Evolutionary conservation across 331 rosid genomes (phyloP).

Genomic region (Pyracantha coccinea): DNA sequence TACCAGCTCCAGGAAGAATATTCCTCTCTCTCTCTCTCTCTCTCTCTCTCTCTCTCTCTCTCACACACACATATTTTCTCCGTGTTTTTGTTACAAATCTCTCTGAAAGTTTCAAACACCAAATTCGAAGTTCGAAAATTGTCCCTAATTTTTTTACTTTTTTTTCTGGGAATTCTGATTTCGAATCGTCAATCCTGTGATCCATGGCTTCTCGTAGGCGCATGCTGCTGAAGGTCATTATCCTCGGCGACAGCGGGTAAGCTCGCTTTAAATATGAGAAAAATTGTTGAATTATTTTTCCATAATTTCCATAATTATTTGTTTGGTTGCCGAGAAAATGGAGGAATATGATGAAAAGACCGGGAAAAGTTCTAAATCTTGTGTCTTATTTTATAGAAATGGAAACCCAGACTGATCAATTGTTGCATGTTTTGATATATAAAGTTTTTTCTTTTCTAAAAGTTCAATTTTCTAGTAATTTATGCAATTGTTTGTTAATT

Average conservation of each 20-base stretch:
- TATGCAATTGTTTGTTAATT: background rate
- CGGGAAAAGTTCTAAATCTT: background rate
- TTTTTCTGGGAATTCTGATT: background rate
- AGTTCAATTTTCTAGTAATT: background rate
- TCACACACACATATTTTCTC: too few species aligned
- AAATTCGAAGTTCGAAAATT: background rate
- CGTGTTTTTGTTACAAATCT: too few species aligned
- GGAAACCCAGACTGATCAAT: background rate
- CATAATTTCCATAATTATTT: background rate
- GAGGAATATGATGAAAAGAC: background rate
- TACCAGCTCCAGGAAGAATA: background rate
- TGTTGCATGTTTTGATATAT: background rate
- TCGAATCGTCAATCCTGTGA: constrained; percentile 4
- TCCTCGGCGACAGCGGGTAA: constrained; percentile 99
- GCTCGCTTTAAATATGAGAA: background rate
- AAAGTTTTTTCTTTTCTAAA: background rate
- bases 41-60: background rate
- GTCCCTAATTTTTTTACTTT: background rate
- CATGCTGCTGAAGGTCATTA: constrained; percentile 93
- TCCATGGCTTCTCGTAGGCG: constrained; percentile 98
- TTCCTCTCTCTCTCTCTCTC: background rate
- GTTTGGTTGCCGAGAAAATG: background rate
- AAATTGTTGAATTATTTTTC: too few species aligned
- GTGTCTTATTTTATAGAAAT: background rate
- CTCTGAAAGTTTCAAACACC: background rate